Conservation (phyloP, 805 yeast genomes). For the Candida loeiensis region DNA sequence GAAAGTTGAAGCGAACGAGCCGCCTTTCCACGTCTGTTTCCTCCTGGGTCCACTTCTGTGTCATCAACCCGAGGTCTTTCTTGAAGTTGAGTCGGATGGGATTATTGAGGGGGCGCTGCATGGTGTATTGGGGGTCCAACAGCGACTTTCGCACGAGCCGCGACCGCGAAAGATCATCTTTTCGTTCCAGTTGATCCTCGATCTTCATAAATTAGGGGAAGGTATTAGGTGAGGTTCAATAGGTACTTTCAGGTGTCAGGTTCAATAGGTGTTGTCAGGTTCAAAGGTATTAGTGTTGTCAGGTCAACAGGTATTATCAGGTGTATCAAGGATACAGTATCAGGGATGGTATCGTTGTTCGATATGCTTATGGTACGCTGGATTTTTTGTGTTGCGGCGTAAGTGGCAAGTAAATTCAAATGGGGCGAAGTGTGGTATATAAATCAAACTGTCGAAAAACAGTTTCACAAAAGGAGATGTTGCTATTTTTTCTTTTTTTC, state of each 20-base stretch:
- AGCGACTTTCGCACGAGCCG: slow-evolving; percentile 20
- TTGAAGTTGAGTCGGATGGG: slow-evolving; percentile 29
- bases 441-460: neutral
- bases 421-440: neutral
- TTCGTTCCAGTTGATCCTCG: too few species aligned
- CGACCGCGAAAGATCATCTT: neutral
- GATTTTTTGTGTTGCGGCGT: too few species aligned
- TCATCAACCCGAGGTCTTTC: slow-evolving; percentile 33
- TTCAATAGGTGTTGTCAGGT: too few species aligned
- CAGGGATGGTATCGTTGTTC: too few species aligned
- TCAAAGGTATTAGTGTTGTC: too few species aligned
- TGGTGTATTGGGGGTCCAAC: slow-evolving; percentile 17
- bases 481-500: slow-evolving; percentile 1
- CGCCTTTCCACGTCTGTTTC: slow-evolving; percentile 44
- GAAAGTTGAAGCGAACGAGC: slow-evolving; percentile 45
- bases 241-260: too few species aligned
- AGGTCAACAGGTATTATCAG: too few species aligned
- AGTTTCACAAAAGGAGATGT: slow-evolving; percentile 2
- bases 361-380: too few species aligned
- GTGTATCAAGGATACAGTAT: too few species aligned
- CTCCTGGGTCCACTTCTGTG: slow-evolving; percentile 44
- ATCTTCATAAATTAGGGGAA: too few species aligned
- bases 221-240: too few species aligned
- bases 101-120: slow-evolving; percentile 16
- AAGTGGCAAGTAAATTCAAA: neutral